Evolutionary conservation across 208 protist genomes (phyloP).

Genomic region (Porcisia hertigi): DNA sequence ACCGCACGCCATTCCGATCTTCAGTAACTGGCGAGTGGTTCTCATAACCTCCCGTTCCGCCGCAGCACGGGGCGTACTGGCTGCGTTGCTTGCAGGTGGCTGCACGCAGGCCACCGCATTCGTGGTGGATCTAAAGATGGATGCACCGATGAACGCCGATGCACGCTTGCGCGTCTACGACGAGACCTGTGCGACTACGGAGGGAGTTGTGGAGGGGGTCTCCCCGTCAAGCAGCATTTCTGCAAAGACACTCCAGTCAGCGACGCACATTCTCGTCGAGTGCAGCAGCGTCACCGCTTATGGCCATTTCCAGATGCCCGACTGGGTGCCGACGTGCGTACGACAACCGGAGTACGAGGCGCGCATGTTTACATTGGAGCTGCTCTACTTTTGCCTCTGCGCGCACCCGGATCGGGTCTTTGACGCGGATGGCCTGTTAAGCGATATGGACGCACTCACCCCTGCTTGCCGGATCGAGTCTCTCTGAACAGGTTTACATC

Average conservation of each 20-base stretch:
- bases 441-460: constrained; percentile 32
- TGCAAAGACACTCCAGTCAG: constrained; percentile 1
- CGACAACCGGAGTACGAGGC: constrained; percentile 21
- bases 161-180: constrained; percentile 2
- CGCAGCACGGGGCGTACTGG: constrained; percentile 46
- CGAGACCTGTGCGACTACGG: constrained; percentile 14
- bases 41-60: constrained; percentile 42
- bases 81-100: constrained; percentile 59
- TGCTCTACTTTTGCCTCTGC: constrained; percentile 72
- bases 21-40: constrained; percentile 66
- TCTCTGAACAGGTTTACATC: background rate
- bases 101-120: constrained; percentile 41
- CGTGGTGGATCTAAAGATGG: constrained; percentile 27
- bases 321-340: constrained; percentile 50
- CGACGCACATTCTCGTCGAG: constrained; percentile 72
- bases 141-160: background rate
- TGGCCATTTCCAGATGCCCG: constrained; percentile 44
- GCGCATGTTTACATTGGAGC: constrained; percentile 67
- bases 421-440: constrained; percentile 34
- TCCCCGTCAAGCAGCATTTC: constrained; percentile 23
- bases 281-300: constrained; percentile 41
- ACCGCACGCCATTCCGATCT: constrained; percentile 14
- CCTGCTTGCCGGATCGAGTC: constrained; percentile 53
- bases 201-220: constrained; percentile 28
- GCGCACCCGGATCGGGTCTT: constrained; percentile 44